phyloP scores from a whole-genome alignment of 106 monocot species.

The Xerophyta viscosa region DNA sequence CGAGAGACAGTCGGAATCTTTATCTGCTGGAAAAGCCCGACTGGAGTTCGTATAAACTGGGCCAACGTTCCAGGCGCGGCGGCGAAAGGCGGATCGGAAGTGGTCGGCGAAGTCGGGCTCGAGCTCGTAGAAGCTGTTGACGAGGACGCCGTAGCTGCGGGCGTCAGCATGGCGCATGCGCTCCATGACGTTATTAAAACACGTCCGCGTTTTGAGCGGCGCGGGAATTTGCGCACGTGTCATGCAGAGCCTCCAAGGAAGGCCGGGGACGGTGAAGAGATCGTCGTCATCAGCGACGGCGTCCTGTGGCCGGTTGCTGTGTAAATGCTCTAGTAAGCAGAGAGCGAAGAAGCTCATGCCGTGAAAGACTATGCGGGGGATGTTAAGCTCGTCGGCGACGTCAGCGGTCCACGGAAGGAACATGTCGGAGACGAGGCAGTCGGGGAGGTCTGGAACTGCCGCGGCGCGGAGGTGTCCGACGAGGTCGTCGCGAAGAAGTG shows the following conservation, averaged over 20 bases:
- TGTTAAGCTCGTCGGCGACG: constrained; percentile 9
- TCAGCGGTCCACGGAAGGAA: constrained; percentile 23
- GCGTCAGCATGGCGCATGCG: neutral
- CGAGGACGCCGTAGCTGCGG: neutral
- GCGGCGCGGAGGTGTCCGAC: neutral
- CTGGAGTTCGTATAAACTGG: neutral
- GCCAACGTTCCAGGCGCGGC: constrained; percentile 1
- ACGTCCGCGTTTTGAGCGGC: neutral
- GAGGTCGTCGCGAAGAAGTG: neutral
- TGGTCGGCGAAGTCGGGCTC: constrained; percentile 2
- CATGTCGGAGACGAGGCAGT: constrained; percentile 23
- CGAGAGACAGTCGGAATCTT: too few relatives aligned
- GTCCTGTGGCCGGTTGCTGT: neutral
- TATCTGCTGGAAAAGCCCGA: too few relatives aligned
- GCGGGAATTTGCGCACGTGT: neutral
- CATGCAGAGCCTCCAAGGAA: neutral
- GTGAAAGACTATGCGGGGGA: constrained; percentile 20
- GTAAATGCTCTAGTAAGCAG: neutral
- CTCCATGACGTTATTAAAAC: neutral
- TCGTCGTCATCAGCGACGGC: neutral
- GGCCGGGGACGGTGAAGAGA: neutral
- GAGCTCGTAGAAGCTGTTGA: constrained; percentile 8
- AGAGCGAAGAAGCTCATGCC: constrained; percentile 17
- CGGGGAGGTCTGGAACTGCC: neutral
- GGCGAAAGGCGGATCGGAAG: neutral